Conservation (phyloP, 352 stramenopile species). For the Globisporangium recalcitrans region DNA sequence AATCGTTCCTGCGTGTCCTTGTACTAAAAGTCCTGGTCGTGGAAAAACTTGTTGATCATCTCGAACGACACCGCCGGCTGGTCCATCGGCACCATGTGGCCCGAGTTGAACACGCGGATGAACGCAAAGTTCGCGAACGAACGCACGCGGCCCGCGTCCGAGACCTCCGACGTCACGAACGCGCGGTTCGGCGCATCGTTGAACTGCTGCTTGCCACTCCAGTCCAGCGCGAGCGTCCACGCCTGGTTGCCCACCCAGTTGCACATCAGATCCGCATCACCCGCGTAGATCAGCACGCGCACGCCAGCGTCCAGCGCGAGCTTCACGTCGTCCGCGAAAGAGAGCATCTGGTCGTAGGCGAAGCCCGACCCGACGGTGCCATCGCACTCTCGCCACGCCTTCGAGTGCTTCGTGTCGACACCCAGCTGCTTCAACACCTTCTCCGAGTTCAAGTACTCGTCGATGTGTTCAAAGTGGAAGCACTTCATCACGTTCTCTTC, state of each 20-base stretch:
- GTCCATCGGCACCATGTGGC: conserved; percentile 94
- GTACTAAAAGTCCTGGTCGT: conserved; percentile 38
- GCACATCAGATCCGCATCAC: conserved; percentile 96
- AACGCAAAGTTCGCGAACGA: conserved; percentile 84
- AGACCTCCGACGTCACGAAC: conserved; percentile 22
- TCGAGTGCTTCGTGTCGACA: conserved; percentile 39
- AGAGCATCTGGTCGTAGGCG: conserved; percentile 91
- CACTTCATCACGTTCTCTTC: conserved; percentile 55
- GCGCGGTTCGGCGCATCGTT: conserved; percentile 37
- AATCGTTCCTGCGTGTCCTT: neutral
- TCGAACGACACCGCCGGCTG: conserved; percentile 86
- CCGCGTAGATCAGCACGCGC: conserved; percentile 92
- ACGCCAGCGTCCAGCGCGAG: conserved; percentile 74
- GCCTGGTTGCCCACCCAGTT: conserved; percentile 94
- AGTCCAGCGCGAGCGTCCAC: conserved; percentile 91
- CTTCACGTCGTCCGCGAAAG: conserved; percentile 86
- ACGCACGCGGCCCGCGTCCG: conserved; percentile 37
- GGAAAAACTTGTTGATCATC: conserved; percentile 92
- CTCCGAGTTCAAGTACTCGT: conserved; percentile 65
- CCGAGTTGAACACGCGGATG: conserved; percentile 90
- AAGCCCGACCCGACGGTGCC: conserved; percentile 90
- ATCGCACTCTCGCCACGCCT: conserved; percentile 91
- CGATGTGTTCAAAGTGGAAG: conserved; percentile 65
- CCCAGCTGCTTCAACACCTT: conserved; percentile 27
- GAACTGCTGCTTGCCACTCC: conserved; percentile 87